These are phyloP conservation scores for Apiospora phragmitis DNA, from an alignment of 2,329 filamentous ascomycete species.

Conservation along the genomic window DNA sequence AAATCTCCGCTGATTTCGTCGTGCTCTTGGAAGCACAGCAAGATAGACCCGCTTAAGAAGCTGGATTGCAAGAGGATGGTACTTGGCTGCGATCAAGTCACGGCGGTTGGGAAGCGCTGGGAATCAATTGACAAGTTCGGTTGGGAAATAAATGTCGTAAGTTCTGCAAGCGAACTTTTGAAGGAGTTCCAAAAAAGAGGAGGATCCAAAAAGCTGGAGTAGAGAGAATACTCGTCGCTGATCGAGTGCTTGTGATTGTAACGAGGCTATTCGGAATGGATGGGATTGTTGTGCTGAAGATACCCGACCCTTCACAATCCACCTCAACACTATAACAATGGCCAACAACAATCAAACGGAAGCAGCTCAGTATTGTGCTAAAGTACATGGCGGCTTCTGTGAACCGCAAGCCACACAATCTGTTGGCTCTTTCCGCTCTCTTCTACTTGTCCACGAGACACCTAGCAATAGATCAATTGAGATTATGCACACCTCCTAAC, in stretches of 20 bases:
- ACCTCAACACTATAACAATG: not conserved
- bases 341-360: not conserved
- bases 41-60: not conserved
- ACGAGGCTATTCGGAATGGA: not conserved
- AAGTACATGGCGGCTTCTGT: not conserved
- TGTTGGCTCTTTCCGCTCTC: not conserved
- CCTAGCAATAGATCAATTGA: not conserved
- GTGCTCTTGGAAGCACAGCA: not conserved
- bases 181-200: slow-evolving; percentile 12
- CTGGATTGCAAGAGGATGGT: not conserved
- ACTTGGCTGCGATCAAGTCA: not conserved
- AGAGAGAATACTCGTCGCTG: slow-evolving; percentile 13
- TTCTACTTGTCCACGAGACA: not conserved
- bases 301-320: not conserved
- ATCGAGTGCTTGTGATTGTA: not conserved
- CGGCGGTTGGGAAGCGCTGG: not conserved
- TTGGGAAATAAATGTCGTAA: slow-evolving; percentile 4
- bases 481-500: not conserved
- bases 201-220: slow-evolving; percentile 15
- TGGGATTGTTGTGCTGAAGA: slow-evolving; percentile 11
- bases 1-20: not conserved
- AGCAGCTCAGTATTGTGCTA: not conserved
- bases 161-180: slow-evolving; percentile 7
- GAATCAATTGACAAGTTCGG: not conserved
- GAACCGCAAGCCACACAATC: not conserved